Percentiles rank a stretch among this genome's conserved stretches.
Evolutionary conservation across 352 stramenopile genomes (phyloP).

Genomic region (Pilasporangium apinafurcum): DNA sequence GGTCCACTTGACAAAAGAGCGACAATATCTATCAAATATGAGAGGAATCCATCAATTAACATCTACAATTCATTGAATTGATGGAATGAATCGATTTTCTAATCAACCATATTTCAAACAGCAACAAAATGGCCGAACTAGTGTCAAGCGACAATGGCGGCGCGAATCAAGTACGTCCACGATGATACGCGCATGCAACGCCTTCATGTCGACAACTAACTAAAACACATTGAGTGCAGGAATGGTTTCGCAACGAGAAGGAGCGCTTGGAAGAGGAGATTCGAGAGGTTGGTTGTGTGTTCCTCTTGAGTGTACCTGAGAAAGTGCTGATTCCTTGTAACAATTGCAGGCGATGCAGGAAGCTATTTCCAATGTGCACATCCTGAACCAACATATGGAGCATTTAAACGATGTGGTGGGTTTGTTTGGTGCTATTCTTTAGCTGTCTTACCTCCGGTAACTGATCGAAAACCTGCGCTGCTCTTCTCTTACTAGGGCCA

Average conservation of each 20-base stretch:
- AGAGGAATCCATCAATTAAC: not conserved
- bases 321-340: not conserved
- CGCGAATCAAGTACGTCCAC: no score
- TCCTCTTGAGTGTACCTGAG: no score
- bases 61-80: not conserved
- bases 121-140: not conserved
- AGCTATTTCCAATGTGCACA: slow-evolving; percentile 75
- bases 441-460: no score
- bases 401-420: slow-evolving; percentile 76
- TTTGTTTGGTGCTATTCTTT: no score
- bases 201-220: no score
- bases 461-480: no score
- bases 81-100: not conserved
- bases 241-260: slow-evolving; percentile 66
- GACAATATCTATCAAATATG: no score
- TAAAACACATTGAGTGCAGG: slow-evolving; percentile 16
- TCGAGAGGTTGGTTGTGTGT: slow-evolving; percentile 33
- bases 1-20: not conserved
- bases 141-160: no score
- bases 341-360: slow-evolving; percentile 63
- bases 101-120: not conserved
- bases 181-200: no score
- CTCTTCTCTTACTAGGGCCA: slow-evolving; percentile 31
- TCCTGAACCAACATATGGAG: slow-evolving; percentile 75
- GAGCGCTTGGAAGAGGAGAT: slow-evolving; percentile 66